phyloP scores from a whole-genome alignment of 345 rosid species.

The Microthlaspi erraticum region DNA sequence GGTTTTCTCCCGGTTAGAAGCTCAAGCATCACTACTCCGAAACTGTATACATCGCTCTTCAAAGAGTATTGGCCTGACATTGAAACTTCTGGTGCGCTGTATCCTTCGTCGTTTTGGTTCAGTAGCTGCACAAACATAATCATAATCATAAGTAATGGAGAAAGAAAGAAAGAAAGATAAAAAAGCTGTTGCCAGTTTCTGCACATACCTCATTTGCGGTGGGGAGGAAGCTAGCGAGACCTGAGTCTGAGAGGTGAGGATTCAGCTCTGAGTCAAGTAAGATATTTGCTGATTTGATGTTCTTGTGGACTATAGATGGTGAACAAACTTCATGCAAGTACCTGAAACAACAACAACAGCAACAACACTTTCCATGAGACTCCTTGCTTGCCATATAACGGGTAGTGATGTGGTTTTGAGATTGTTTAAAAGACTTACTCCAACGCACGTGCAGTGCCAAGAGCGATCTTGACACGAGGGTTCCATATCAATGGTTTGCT shows the following conservation, averaged over 20 bases:
- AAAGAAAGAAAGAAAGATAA: background rate
- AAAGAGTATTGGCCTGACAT: constrained; percentile 92
- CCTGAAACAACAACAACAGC: constrained; percentile 53
- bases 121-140: constrained; percentile 53
- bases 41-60: constrained; percentile 92
- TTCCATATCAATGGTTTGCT: constrained; percentile 94
- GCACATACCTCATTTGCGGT: constrained; percentile 75
- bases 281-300: constrained; percentile 90
- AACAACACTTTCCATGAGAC: constrained; percentile 42
- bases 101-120: constrained; percentile 69
- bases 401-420: constrained; percentile 1
- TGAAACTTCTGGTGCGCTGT: constrained; percentile 89
- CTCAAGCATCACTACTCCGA: constrained; percentile 98
- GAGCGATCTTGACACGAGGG: constrained; percentile 89
- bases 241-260: constrained; percentile 94
- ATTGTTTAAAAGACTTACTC: constrained; percentile 62
- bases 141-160: constrained; percentile 12
- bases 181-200: background rate
- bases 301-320: constrained; percentile 85
- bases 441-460: constrained; percentile 94
- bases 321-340: constrained; percentile 96
- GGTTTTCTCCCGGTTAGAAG: constrained; percentile 98
- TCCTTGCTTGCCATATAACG: background rate
- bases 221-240: constrained; percentile 80
- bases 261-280: constrained; percentile 83